Percentiles rank a stretch among this genome's conserved stretches.
These are phyloP conservation scores for Pyrenophora teres DNA, from an alignment of 2,329 filamentous ascomycete species.

Conservation along the genomic window DNA sequence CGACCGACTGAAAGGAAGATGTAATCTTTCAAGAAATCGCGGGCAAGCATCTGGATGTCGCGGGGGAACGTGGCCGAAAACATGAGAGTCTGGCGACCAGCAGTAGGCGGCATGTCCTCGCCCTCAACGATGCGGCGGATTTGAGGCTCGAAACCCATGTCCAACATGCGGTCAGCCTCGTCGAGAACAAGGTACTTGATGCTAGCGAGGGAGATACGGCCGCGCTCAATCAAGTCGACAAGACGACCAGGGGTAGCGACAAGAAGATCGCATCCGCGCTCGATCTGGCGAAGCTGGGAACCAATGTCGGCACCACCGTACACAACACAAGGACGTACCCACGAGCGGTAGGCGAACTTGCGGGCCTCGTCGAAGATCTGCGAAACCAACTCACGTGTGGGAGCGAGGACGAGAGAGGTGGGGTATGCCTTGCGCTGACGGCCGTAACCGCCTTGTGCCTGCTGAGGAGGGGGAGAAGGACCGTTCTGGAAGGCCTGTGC, in stretches of 20 bases:
- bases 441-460: slow-evolving; percentile 66
- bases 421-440: slow-evolving; percentile 98
- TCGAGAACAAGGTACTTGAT: slow-evolving; percentile 99
- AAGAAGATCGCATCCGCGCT: slow-evolving; percentile 94
- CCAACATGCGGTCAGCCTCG: slow-evolving; percentile 99
- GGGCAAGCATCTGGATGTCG: slow-evolving; percentile 98
- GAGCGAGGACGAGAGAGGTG: slow-evolving; percentile 92
- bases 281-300: slow-evolving; percentile 96
- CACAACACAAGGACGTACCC: slow-evolving; percentile 97
- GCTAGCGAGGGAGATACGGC: slow-evolving; percentile 94
- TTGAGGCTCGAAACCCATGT: slow-evolving; percentile 99
- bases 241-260: slow-evolving; percentile 97
- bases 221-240: slow-evolving; percentile 97
- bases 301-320: slow-evolving; percentile 99
- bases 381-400: slow-evolving; percentile 96
- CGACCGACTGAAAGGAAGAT: slow-evolving; percentile 98
- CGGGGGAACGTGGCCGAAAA: slow-evolving; percentile 99
- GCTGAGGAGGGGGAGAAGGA: slow-evolving; percentile 70
- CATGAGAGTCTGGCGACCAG: slow-evolving; percentile 95
- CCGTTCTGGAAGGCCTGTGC: slow-evolving; percentile 96
- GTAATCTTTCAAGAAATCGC: slow-evolving; percentile 99
- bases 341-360: slow-evolving; percentile 98
- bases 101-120: slow-evolving; percentile 91
- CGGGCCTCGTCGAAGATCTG: slow-evolving; percentile 98
- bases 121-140: slow-evolving; percentile 98